A percentile compares a stretch with the other conserved stretches of the same genome.
These are phyloP conservation scores for Asterophora lycoperdoides DNA, from an alignment of 768 basidiomycete genomes.

Conservation along the genomic window DNA sequence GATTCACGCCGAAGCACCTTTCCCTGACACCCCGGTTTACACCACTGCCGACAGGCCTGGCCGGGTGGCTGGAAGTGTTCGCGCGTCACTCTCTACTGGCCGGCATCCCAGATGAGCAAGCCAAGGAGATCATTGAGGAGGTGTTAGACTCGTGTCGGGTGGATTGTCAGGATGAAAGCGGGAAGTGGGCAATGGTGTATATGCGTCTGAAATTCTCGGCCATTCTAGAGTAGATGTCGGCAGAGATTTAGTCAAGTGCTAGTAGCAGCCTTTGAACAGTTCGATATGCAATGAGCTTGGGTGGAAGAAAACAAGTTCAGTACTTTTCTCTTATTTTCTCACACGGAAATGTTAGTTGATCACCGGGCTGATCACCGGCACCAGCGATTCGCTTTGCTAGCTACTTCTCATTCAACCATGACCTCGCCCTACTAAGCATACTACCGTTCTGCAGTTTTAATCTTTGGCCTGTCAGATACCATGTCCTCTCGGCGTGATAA, in stretches of 20 bases:
- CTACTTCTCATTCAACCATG: not conserved
- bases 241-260: not conserved
- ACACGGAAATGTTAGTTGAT: no score
- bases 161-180: slow-evolving; percentile 54
- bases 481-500: slow-evolving; percentile 10
- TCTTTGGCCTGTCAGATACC: not conserved
- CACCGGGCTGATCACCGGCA: no score
- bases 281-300: no score
- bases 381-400: no score
- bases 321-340: no score
- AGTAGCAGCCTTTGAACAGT: no score
- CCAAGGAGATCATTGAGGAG: slow-evolving; percentile 55
- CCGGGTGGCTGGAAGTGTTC: slow-evolving; percentile 70
- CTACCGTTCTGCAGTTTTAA: not conserved
- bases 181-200: slow-evolving; percentile 72
- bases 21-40: slow-evolving; percentile 54
- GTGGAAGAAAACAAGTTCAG: no score
- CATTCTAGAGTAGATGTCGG: slow-evolving; percentile 26
- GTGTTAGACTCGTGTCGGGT: slow-evolving; percentile 51
- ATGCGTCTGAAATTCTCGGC: slow-evolving; percentile 64
- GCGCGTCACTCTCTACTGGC: slow-evolving; percentile 55
- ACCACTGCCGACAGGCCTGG: slow-evolving; percentile 45
- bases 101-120: slow-evolving; percentile 48
- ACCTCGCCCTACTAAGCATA: not conserved
- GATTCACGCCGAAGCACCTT: slow-evolving; percentile 54